Evolutionary conservation across 1,139 yeast species (phyloP).

Genomic region (Pichia sp.): DNA sequence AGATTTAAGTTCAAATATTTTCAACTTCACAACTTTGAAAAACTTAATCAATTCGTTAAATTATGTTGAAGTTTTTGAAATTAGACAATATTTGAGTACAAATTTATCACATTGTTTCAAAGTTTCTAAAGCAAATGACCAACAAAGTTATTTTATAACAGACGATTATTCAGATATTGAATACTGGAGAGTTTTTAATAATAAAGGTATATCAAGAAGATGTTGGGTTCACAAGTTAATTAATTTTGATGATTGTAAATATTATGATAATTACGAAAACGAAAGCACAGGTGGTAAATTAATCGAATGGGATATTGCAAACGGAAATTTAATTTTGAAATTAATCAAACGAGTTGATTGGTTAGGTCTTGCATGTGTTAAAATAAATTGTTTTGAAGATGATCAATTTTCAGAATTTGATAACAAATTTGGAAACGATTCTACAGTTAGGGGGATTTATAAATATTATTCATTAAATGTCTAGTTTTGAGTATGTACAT

Average conservation of each 20-base stretch:
- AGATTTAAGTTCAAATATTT: constrained; percentile 10
- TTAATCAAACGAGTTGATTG: constrained; percentile 54
- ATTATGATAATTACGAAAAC: constrained; percentile 26
- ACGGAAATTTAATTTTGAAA: constrained; percentile 58
- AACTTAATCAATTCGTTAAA: constrained; percentile 1
- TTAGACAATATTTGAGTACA: constrained; percentile 11
- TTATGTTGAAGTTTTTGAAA: constrained; percentile 11
- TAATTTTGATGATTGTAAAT: constrained; percentile 8
- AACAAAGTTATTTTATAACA: neutral
- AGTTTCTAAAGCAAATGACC: neutral
- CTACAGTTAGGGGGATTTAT: constrained; percentile 63
- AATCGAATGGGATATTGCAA: constrained; percentile 51
- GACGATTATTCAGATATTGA: neutral
- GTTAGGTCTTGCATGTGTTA: constrained; percentile 56
- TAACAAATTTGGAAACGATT: constrained; percentile 58
- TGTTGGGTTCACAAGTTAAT: constrained; percentile 51
- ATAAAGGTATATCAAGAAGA: constrained; percentile 65
- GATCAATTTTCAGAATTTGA: constrained; percentile 37
- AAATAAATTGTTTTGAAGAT: constrained; percentile 54
- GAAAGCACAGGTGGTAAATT: constrained; percentile 17
- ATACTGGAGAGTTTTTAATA: constrained; percentile 47
- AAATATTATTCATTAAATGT: constrained; percentile 45
- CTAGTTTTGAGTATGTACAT: neutral
- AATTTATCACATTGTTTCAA: constrained; percentile 20
- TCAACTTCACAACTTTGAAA: constrained; percentile 7